A percentile compares a stretch with the other conserved stretches of the same genome.
Conservation (phyloP, 305 asterid genomes). For the Fraxinus floribunda region DNA sequence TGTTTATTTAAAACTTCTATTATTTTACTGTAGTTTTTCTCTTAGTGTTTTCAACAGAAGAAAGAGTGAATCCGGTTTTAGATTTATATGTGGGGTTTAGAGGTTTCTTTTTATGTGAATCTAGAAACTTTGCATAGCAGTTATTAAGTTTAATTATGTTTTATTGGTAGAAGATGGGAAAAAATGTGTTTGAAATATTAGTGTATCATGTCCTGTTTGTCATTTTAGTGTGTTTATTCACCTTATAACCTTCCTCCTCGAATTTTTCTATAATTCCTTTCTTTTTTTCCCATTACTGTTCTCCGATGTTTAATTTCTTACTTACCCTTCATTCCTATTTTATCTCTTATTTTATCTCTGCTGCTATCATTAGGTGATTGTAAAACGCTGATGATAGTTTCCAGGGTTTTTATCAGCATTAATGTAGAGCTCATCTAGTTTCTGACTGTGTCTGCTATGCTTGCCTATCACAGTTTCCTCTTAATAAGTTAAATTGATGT, state of each 20-base stretch:
- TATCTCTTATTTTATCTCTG: not conserved
- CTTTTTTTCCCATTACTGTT: not conserved
- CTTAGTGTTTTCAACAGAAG: not conserved
- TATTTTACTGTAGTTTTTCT: not conserved
- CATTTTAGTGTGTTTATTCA: not conserved
- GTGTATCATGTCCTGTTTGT: not conserved
- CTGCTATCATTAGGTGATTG: not conserved
- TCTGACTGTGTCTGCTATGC: not conserved
- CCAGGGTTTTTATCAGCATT: not conserved
- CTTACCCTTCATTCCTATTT: not conserved
- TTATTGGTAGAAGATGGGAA: not conserved
- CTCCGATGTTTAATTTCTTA: not conserved
- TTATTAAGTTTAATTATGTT: not conserved
- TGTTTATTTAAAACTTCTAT: not conserved
- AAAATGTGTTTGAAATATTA: not conserved
- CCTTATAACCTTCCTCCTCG: not conserved
- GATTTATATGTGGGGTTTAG: not conserved
- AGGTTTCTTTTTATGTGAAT: not conserved
- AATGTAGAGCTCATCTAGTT: not conserved
- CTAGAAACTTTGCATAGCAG: not conserved
- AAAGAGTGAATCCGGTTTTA: not conserved
- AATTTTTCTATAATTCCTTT: not conserved
- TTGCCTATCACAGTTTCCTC: not conserved
- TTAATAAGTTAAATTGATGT: not conserved
- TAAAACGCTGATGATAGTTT: not conserved